Evolutionary conservation across 1,139 yeast genomes (phyloP).

Genomic region (Yamadazyma triangularis): DNA sequence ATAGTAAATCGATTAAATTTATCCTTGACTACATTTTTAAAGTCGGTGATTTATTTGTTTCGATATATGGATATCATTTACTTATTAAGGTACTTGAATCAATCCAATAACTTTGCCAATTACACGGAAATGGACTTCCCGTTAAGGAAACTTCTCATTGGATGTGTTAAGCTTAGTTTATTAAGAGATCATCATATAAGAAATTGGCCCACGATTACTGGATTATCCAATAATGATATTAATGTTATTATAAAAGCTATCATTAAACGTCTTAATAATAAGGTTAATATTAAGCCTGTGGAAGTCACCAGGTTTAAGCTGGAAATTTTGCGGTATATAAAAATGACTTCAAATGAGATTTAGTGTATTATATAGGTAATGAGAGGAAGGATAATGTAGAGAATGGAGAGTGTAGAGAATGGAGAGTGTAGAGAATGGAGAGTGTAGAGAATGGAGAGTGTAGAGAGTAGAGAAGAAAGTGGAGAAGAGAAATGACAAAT

Average conservation of each 20-base stretch:
- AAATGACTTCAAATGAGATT: conserved; percentile 35
- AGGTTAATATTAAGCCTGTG: conserved; percentile 33
- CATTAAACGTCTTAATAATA: conserved; percentile 41
- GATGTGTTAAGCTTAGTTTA: conserved; percentile 40
- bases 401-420: too few relatives aligned
- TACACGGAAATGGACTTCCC: conserved; percentile 45
- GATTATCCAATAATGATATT: conserved; percentile 35
- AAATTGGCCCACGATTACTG: conserved; percentile 37
- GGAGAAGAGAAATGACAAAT: too few relatives aligned
- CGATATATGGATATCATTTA: conserved; percentile 49
- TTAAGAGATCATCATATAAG: conserved; percentile 22
- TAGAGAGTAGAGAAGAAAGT: too few relatives aligned
- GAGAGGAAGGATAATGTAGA: too few relatives aligned
- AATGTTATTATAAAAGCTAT: conserved; percentile 34
- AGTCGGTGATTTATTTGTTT: conserved; percentile 41
- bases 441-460: too few relatives aligned
- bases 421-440: too few relatives aligned
- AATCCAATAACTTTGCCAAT: conserved; percentile 42
- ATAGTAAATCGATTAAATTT: conserved; percentile 37
- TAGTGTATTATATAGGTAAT: conserved; percentile 10
- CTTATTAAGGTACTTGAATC: conserved; percentile 44
- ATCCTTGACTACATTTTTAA: conserved; percentile 35
- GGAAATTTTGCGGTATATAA: conserved; percentile 42
- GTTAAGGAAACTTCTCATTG: conserved; percentile 40
- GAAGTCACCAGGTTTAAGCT: conserved; percentile 36